These are phyloP conservation scores for Scheffersomyces stambukii DNA, from an alignment of 1,139 yeast genomes.

Conservation along the genomic window DNA sequence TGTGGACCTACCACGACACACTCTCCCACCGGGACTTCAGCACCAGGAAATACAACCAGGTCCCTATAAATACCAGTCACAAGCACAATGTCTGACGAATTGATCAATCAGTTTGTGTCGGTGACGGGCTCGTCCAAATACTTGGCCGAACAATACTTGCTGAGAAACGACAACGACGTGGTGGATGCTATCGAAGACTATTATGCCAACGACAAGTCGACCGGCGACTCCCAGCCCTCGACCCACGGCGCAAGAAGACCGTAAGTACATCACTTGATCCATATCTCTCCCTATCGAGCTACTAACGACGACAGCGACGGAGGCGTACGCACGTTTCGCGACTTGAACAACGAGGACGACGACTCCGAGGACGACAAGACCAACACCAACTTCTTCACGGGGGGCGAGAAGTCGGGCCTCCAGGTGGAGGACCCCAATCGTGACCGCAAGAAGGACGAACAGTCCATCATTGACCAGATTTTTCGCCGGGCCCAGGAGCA, in stretches of 20 bases:
- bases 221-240: slow-evolving; percentile 1
- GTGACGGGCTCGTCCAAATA: slow-evolving; percentile 35
- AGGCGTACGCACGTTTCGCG: slow-evolving; percentile 46
- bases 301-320: too few species aligned
- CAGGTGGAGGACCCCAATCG: slow-evolving; percentile 90
- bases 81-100: too few species aligned
- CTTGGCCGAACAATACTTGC: slow-evolving; percentile 43
- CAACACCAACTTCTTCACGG: slow-evolving; percentile 79
- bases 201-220: slow-evolving; percentile 20
- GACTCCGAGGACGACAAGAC: slow-evolving; percentile 63
- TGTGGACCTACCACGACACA: too few species aligned
- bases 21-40: too few species aligned
- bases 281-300: slow-evolving; percentile 12
- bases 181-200: slow-evolving; percentile 42
- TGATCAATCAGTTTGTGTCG: slow-evolving; percentile 50
- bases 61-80: too few species aligned
- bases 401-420: slow-evolving; percentile 91
- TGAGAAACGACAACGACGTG: slow-evolving; percentile 34
- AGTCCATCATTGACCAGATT: slow-evolving; percentile 44
- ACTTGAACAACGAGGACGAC: slow-evolving; percentile 40
- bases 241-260: neutral
- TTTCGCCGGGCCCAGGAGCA: slow-evolving; percentile 44
- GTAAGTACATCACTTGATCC: neutral
- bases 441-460: slow-evolving; percentile 35
- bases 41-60: too few species aligned